Conservation (phyloP, 768 basidiomycete genomes). For the Pleurotus salmoneostramineus region DNA sequence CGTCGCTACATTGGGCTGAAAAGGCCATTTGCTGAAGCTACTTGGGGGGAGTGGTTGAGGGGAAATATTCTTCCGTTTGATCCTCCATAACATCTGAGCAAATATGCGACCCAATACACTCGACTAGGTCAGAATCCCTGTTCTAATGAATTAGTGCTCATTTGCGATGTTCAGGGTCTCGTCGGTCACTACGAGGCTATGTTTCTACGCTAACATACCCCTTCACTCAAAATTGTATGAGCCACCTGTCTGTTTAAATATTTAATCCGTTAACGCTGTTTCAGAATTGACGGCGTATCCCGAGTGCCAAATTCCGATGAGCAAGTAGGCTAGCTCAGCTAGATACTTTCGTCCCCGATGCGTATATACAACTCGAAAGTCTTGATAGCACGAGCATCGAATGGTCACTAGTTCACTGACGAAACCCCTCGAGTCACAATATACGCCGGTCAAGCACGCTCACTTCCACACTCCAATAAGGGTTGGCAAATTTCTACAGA, state of each 20-base stretch:
- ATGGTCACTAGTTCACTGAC: slow-evolving; percentile 87
- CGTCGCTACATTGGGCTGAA: too few species aligned
- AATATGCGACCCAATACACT: neutral
- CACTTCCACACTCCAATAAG: slow-evolving; percentile 60
- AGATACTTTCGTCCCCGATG: too few species aligned
- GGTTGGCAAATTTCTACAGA: slow-evolving; percentile 95
- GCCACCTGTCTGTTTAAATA: neutral
- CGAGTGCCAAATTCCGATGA: slow-evolving; percentile 78
- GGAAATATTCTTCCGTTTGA: too few species aligned
- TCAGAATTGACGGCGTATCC: slow-evolving; percentile 85
- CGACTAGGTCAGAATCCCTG: slow-evolving; percentile 93
- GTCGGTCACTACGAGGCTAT: too few species aligned
- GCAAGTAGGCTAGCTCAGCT: slow-evolving; percentile 37
- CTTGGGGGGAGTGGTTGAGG: too few species aligned
- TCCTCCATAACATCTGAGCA: too few species aligned
- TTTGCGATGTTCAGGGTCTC: too few species aligned
- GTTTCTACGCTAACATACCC: slow-evolving; percentile 27
- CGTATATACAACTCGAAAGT: slow-evolving; percentile 45
- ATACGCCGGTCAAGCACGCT: slow-evolving; percentile 66
- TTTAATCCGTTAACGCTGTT: slow-evolving; percentile 7
- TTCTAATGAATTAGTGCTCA: slow-evolving; percentile 38
- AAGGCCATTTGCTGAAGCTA: too few species aligned
- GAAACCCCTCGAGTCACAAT: slow-evolving; percentile 94
- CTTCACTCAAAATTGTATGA: slow-evolving; percentile 78
- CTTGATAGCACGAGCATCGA: slow-evolving; percentile 73